Base-by-base conservation (phyloP, 805 yeast genomes). In the Ogataea sp. region DNA sequence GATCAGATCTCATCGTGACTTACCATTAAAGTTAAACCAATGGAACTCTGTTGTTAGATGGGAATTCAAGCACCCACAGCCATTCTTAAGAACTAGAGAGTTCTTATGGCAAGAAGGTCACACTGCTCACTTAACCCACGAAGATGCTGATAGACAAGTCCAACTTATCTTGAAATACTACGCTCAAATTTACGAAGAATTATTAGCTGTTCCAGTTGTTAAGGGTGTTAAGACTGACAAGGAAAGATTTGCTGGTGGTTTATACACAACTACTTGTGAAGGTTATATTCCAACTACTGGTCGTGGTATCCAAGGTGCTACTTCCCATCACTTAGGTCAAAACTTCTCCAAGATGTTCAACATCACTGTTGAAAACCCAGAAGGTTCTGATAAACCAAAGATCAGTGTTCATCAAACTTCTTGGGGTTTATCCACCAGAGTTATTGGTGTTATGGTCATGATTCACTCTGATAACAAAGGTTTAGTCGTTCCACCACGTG, bases 41-140 rank as follows among this genome's bases (percentile, higher is more conserved):
- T 93, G 99, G 99, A 94, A 94, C 71, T 89, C 97, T 16, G 99
- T 93, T 34, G 99, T 93, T 37, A 83, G 99, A 73, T 93, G 98
- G 99, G 99, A 93, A 69, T 93, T 93, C 71, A 93, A 93, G 73
- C 97, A 93, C 65, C 99, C 99, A 42, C 99, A 93, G 70, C 99
- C 99, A 37, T 93, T 93, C 67, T 70, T 93, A 60, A 84, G 99
- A 76, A 94, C 98, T 13, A 83, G 99, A 70, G 99, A 93, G 68
- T 93, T 93, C 69, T 73, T 93, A 64, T 93, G 99, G 99, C 99
- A 93, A 70, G 99, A 93, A 70, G 99, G 99, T 53, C 99, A 93
- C 71, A 93, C 98, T 37, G 98, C 96, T 40, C 96, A 86, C 63
- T 74, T 94, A 58, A 83, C 94, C 41, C 64, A 70, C 48, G 85